phyloP scores from a whole-genome alignment of 2,329 filamentous ascomycete genomes.

The Aspergillus fructus region DNA sequence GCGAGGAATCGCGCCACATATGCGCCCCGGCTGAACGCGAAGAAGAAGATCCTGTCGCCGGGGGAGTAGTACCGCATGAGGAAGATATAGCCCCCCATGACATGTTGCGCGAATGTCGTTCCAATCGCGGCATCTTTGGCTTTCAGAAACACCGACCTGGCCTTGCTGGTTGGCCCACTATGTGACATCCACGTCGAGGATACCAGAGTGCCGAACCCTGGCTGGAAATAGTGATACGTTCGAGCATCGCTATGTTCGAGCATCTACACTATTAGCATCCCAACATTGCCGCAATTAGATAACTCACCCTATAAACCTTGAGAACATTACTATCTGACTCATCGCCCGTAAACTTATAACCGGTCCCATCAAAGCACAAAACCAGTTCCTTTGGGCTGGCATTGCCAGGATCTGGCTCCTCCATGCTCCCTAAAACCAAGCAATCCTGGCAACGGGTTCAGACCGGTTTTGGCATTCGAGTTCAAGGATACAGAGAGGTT shows the following conservation, averaged over 20 bases:
- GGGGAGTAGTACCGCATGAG: conserved; percentile 71
- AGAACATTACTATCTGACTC: conserved; percentile 49
- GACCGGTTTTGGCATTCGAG: too few species aligned
- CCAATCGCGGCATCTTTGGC: conserved; percentile 70
- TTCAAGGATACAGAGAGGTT: too few species aligned
- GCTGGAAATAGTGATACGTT: conserved; percentile 45
- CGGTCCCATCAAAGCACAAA: conserved; percentile 46
- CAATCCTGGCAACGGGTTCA: too few species aligned
- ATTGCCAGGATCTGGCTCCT: too few species aligned
- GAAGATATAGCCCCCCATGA: conserved; percentile 79
- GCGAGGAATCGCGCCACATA: conserved; percentile 75
- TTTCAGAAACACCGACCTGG: conserved; percentile 52
- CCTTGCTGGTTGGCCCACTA: conserved; percentile 37
- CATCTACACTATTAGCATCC: conserved; percentile 27
- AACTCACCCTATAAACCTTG: conserved; percentile 44
- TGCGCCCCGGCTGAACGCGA: conserved; percentile 72
- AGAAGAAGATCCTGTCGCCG: conserved; percentile 64
- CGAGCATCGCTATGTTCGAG: conserved; percentile 39
- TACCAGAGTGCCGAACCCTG: conserved; percentile 48
- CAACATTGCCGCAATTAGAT: not conserved
- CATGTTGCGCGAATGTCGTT: conserved; percentile 77
- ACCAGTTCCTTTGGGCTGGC: conserved; percentile 35
- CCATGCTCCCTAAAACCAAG: too few species aligned
- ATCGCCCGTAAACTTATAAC: conserved; percentile 45
- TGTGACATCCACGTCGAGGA: conserved; percentile 32